Evolutionary conservation across 2,329 filamentous ascomycete species (phyloP), one percentile per base, ranked within the genome.

Genomic region (Sordariomycetes sp.): DNA sequence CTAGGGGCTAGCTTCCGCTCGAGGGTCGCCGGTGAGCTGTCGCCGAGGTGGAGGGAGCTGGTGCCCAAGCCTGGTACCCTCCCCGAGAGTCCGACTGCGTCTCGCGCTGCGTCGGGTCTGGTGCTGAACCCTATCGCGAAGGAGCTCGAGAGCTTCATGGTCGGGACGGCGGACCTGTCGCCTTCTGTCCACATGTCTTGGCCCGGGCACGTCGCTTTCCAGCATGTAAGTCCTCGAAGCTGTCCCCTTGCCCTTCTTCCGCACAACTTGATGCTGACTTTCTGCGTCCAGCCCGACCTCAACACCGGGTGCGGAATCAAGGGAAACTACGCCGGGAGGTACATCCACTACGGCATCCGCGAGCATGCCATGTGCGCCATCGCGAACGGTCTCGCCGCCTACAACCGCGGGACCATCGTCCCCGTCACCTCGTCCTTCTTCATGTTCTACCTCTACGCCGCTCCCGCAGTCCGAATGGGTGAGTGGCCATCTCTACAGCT

Each of bases 361-460:
- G 90, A 95, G 79, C 90, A 95, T 73, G 88, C 76, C 65, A 95
- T 95, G 90, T 89, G 87, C 69, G 88, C 88, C 67, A 89, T 95
- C 74, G 87, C 95, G 77, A 96, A 96, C 80, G 94, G 94, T 77
- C 80, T 99, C 60, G 84, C 90, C 62, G 94, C 91, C 62, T 99
- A 97, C 75, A 75, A 73, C 4, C 84, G 84, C 68, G 94, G 94
- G 66, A 95, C 90, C 68, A 79, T 96, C 69, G 86, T 99, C 69
- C 94, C 94, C 65, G 95, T 91, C 65, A 85, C 84, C 64, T 94
- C 94, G 76, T 97, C 94, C 67, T 99, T 99, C 86, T 80, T 99
- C 65, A 99, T 97, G 87, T 99, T 99, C 74, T 90, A 97, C 65
- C 97, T 92, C 28, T 99, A 99, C 73, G 92, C 89, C 65, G 90